Conservation (phyloP, 305 asterid species). For the Fraxinus albicans region DNA sequence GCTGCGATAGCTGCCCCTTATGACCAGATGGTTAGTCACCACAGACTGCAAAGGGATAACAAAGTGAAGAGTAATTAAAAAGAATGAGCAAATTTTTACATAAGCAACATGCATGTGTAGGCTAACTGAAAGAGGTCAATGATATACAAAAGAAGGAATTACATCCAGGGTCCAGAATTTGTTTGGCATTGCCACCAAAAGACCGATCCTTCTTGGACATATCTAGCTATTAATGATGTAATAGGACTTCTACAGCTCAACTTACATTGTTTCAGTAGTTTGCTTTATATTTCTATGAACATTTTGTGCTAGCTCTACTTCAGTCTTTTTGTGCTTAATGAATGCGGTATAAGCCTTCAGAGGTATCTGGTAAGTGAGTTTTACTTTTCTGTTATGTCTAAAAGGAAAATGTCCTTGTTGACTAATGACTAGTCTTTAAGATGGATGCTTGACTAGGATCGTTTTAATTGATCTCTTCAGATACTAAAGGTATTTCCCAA, state of each 20-base stretch:
- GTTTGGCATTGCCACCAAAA: not conserved
- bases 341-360: not conserved
- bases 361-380: not conserved
- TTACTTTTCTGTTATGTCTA: not conserved
- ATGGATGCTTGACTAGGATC: not conserved
- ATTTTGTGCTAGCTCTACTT: constrained; percentile 5
- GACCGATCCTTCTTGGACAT: not conserved
- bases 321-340: not conserved
- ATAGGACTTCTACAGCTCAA: not conserved
- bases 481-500: not conserved
- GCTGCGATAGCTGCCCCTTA: constrained; percentile 96
- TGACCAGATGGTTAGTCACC: constrained; percentile 89
- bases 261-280: not conserved
- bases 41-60: constrained; percentile 56
- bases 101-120: not conserved
- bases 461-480: not conserved
- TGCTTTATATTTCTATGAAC: not conserved
- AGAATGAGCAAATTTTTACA: not conserved
- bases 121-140: not conserved
- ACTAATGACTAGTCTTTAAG: not conserved
- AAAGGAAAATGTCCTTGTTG: not conserved
- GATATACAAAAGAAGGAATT: not conserved
- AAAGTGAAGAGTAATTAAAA: not conserved
- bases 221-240: not conserved
- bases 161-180: not conserved